phyloP scores from a whole-genome alignment of 768 basidiomycete genomes.

The Mycena capillaripes region DNA sequence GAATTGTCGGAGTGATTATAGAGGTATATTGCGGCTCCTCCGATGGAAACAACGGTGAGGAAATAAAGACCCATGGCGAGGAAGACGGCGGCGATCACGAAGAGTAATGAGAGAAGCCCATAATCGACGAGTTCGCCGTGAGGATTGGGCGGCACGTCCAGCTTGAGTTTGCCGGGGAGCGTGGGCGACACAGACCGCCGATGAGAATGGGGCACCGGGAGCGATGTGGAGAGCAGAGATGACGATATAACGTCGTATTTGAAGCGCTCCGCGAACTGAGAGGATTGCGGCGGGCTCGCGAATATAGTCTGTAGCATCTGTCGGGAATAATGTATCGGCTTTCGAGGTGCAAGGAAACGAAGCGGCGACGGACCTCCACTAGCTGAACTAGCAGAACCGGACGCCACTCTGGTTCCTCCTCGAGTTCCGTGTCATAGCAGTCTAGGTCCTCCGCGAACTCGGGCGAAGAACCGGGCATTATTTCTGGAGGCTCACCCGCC shows the following conservation, averaged over 20 bases:
- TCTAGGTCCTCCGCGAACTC: conserved; percentile 57
- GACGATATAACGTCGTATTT: conserved; percentile 89
- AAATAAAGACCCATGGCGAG: conserved; percentile 60
- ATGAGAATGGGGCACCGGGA: conserved; percentile 56
- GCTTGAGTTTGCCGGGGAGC: conserved; percentile 63
- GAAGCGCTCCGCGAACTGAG: conserved; percentile 81
- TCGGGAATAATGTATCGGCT: conserved; percentile 16
- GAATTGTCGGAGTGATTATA: conserved; percentile 47
- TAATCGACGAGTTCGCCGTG: conserved; percentile 52
- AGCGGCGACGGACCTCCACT: conserved; percentile 54
- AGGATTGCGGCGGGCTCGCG: conserved; percentile 52
- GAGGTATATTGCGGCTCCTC: conserved; percentile 54
- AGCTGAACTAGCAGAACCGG: conserved; percentile 51
- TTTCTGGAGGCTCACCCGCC: conserved; percentile 68
- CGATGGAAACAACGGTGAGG: conserved; percentile 54
- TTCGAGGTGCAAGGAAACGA: conserved; percentile 29
- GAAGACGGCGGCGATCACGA: conserved; percentile 55
- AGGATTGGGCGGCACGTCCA: conserved; percentile 38
- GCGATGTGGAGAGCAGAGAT: conserved; percentile 74
- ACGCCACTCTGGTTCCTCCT: conserved; percentile 49
- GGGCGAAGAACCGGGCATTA: conserved; percentile 69
- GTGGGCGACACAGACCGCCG: conserved; percentile 51
- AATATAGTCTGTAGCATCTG: conserved; percentile 57
- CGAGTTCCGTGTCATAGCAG: conserved; percentile 43
- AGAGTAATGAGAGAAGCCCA: conserved; percentile 55